Conservation (phyloP, 441 rosid species). For the Breynia disticha region DNA sequence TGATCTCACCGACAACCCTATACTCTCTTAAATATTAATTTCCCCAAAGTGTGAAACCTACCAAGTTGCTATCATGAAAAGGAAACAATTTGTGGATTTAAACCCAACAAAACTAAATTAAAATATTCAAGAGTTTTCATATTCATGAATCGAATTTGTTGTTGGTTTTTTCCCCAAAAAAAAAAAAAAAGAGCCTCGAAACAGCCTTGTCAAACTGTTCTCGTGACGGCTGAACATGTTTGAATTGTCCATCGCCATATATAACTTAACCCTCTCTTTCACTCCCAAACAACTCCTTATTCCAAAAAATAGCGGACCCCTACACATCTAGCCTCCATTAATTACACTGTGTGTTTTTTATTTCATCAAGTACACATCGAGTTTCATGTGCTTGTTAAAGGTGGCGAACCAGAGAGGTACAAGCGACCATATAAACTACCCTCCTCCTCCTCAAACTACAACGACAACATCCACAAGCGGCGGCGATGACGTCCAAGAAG, state of each 20-base stretch:
- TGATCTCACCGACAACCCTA: constrained; percentile 16
- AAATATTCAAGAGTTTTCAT: too few relatives aligned
- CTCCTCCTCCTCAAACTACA: not conserved
- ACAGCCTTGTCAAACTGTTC: constrained; percentile 6
- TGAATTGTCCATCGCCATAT: constrained; percentile 11
- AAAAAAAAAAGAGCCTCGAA: not conserved
- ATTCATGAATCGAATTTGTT: too few relatives aligned
- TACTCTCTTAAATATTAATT: not conserved
- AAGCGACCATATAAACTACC: constrained; percentile 20
- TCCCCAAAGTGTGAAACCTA: too few relatives aligned
- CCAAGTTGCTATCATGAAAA: too few relatives aligned
- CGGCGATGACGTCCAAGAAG: constrained; percentile 13
- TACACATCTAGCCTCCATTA: not conserved
- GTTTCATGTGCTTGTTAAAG: constrained; percentile 27
- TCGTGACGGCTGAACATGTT: constrained; percentile 15
- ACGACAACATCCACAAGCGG: constrained; percentile 11
- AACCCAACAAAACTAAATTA: too few relatives aligned
- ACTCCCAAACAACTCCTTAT: not conserved
- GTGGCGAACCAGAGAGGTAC: constrained; percentile 47
- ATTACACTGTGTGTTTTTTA: too few relatives aligned
- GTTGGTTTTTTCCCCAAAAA: too few relatives aligned
- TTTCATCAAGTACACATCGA: not conserved
- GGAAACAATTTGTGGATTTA: too few relatives aligned
- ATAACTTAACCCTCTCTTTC: constrained; percentile 4
- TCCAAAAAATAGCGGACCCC: not conserved